These are phyloP conservation scores for Rhododendron henanense DNA, from an alignment of 148 eudicot species.

Conservation along the genomic window DNA sequence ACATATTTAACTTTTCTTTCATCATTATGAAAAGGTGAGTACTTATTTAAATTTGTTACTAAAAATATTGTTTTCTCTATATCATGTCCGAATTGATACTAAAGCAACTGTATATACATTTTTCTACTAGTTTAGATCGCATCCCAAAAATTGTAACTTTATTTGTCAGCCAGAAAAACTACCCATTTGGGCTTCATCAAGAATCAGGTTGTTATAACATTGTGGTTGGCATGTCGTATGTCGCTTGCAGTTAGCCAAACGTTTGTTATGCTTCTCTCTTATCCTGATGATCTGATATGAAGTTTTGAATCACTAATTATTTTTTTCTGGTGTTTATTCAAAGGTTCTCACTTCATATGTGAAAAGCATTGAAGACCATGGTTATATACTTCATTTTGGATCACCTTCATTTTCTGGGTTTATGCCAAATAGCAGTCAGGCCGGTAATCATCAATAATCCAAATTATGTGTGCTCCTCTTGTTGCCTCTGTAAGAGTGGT, in stretches of 20 bases:
- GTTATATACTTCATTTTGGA: constrained; percentile 91
- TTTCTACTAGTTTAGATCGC: background rate
- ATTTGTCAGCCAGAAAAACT: background rate
- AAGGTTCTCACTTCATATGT: constrained; percentile 82
- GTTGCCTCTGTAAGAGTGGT: background rate
- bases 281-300: background rate
- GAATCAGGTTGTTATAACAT: background rate
- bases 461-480: background rate
- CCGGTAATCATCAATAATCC: constrained; percentile 38
- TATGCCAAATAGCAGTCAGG: constrained; percentile 47
- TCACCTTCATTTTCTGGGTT: constrained; percentile 74
- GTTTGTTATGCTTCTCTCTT: background rate
- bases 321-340: constrained; percentile 13
- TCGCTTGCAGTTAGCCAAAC: background rate
- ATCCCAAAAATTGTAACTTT: background rate
- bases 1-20: background rate
- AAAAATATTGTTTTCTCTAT: background rate
- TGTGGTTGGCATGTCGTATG: background rate
- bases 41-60: background rate
- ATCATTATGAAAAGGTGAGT: background rate
- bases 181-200: background rate
- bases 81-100: background rate
- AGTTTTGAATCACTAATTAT: background rate
- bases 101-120: background rate
- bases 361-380: constrained; percentile 97